Evolutionary conservation across 2,329 filamentous ascomycete genomes (phyloP), one percentile per base, ranked within the genome.

Genomic region (Lecanosticta acicola): DNA sequence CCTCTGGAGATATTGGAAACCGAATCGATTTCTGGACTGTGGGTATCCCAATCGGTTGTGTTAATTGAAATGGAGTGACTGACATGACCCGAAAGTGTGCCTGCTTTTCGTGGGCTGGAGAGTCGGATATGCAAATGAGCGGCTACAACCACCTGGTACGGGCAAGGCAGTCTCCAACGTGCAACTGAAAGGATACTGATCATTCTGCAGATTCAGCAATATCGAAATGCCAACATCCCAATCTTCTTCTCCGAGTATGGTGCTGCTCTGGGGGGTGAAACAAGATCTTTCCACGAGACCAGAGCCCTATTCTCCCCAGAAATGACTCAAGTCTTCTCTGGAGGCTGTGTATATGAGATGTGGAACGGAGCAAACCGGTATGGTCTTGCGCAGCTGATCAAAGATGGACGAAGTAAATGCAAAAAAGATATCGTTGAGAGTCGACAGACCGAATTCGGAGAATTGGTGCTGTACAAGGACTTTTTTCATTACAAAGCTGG

Each of bases 401-500:
- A 10, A 11, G n/a, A 14, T 38, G 35, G 8, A 19, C 43, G 46
- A 34, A 33, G 4, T 7, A 18, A 19, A 46, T 11, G 13, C 16
- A 11, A 29, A 33, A 36, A 24, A 5, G 21, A 35, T 1, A 39
- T 50, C 2, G 20, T 16, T 13, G 53, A 55, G 24, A 44, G 4
- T 26, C 47, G 53, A 24, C n/a, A 41, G 39, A 53, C 34, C 10
- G 39, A 46, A 11, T 20, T 32, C 10, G 53, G 48, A 4, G 35
- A 37, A 16, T 4, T 56, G 17, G 26, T 39, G n/a, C 32, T 56
- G 10, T 51, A 43, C 32, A 24, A 54, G 7, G 51, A 56, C 44
- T 54, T 56, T 19, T 32, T 33, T 18, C 50, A 54, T 20, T 56
- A 54, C 39, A 54, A 48, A 17, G n/a, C 24, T n/a, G 36, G 19